These are phyloP conservation scores for Lycium ferocissimum DNA, from an alignment of 257 asterid species.

Conservation along the genomic window DNA sequence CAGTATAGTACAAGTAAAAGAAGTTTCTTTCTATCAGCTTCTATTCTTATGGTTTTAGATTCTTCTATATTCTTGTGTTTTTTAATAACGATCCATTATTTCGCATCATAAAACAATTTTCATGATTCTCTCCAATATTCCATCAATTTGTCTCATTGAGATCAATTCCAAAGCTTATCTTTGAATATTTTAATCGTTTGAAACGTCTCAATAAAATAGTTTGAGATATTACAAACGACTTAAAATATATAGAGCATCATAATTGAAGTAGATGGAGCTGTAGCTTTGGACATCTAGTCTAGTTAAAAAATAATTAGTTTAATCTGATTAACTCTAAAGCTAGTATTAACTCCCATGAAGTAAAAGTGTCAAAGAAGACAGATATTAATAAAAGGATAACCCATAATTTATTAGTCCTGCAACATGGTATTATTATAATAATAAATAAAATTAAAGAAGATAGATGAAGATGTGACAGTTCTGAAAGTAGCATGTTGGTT, in stretches of 20 bases:
- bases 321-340: neutral
- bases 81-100: too few species aligned
- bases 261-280: too few species aligned
- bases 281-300: too few species aligned
- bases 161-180: too few species aligned
- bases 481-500: conserved; percentile 15
- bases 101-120: too few species aligned
- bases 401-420: neutral
- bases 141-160: too few species aligned
- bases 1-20: neutral
- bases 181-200: too few species aligned
- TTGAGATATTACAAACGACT: too few species aligned
- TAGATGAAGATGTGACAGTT: neutral
- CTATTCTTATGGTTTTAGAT: neutral
- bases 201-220: too few species aligned
- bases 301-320: too few species aligned
- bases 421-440: neutral
- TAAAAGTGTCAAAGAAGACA: neutral
- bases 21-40: neutral
- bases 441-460: neutral
- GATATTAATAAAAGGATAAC: neutral
- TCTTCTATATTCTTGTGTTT: neutral
- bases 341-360: neutral
- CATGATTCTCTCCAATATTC: too few species aligned
- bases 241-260: too few species aligned